Conservation (phyloP, 176 grass and related monocot species). For the Phoenix dactylifera region DNA sequence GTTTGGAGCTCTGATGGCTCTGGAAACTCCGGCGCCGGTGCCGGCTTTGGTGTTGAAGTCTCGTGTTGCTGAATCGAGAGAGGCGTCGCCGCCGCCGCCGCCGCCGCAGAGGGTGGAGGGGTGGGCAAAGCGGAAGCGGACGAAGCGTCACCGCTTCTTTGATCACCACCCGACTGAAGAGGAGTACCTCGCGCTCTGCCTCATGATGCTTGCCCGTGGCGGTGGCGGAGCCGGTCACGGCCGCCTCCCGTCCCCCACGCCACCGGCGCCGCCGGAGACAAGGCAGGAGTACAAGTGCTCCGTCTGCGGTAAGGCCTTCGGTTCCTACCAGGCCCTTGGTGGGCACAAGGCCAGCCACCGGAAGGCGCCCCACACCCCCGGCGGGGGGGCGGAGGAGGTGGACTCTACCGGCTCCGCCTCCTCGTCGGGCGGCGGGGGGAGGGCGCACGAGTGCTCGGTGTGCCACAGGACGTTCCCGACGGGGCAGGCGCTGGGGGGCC, state of each 20-base stretch:
- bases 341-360: conserved; percentile 24
- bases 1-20: no score
- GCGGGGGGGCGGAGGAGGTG: not conserved
- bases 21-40: no score
- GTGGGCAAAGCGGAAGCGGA: conserved; percentile 4
- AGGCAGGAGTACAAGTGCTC: conserved; percentile 1
- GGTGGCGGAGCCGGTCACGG: not conserved
- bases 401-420: not conserved
- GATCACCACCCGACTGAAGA: not conserved
- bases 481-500: conserved; percentile 16
- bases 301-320: conserved; percentile 12
- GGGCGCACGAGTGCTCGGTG: conserved; percentile 8
- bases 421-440: not conserved
- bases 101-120: not conserved
- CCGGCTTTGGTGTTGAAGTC: no score
- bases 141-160: conserved; percentile 2
- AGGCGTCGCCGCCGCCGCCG: not conserved
- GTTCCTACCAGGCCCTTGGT: conserved; percentile 17
- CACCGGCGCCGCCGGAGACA: not conserved
- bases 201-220: conserved; percentile 7
- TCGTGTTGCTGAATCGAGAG: no score
- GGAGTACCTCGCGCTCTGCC: conserved; percentile 10
- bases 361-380: not conserved
- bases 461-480: conserved; percentile 13
- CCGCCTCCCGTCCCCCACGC: not conserved